These are phyloP conservation scores for Podospora appendiculata DNA, from an alignment of 495 filamentous ascomycete species.

Conservation along the genomic window DNA sequence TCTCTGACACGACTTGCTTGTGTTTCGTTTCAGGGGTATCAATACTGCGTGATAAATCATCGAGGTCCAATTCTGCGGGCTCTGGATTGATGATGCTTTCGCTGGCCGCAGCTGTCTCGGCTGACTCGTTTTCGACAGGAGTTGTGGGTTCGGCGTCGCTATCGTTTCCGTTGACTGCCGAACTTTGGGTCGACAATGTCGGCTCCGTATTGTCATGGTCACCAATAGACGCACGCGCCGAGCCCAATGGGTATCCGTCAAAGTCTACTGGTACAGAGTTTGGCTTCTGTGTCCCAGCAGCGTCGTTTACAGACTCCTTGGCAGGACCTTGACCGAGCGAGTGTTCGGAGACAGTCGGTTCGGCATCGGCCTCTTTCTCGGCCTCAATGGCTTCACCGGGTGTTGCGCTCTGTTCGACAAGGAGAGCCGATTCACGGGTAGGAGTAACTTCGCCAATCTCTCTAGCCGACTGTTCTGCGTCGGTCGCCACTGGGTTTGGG, in stretches of 20 bases:
- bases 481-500: neutral
- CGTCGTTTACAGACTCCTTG: too few species aligned
- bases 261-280: too few species aligned
- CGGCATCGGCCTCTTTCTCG: slow-evolving; percentile 17
- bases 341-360: neutral
- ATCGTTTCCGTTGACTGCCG: slow-evolving; percentile 7
- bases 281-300: too few species aligned
- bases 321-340: too few species aligned
- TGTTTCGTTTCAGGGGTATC: neutral
- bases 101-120: slow-evolving; percentile 2
- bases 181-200: neutral
- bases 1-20: neutral
- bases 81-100: neutral
- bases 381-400: slow-evolving; percentile 18
- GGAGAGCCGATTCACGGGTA: neutral
- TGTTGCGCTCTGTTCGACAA: slow-evolving; percentile 11
- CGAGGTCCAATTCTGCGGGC: neutral
- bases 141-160: slow-evolving; percentile 5
- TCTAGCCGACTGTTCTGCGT: slow-evolving; percentile 4
- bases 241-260: too few species aligned
- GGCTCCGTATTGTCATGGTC: too few species aligned
- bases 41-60: neutral
- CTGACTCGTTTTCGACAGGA: slow-evolving; percentile 16
- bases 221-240: too few species aligned
- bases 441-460: neutral